Base-by-base conservation (phyloP, 1,139 yeast species). In the Lodderomyces beijingensis region DNA sequence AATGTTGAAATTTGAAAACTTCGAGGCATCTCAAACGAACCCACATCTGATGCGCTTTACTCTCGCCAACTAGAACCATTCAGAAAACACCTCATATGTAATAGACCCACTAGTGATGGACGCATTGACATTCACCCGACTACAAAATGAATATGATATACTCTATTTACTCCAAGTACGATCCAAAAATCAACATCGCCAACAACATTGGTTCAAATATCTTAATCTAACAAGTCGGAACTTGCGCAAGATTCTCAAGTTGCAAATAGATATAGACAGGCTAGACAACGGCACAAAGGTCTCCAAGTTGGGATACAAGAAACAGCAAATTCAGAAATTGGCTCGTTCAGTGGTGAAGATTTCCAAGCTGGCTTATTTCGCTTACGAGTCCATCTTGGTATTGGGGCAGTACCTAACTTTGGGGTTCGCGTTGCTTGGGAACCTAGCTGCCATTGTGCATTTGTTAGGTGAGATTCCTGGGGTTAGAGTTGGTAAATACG, bases 401-500 rank as follows among this genome's bases (percentile, higher is more conserved):
- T 66, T 83, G 38, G 95, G 91, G 0, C 95, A 88, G 50, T 88
- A 80, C 49, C 67, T 86, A 5, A 70, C 81, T 2, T 55, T 87
- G 10, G 96, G 95, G 1, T 67, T 88, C 41, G 75, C 84, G 0
- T 54, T 87, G 31, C 48, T 86, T 4, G 95, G 85, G 0, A 38
- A 62, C 15, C 44, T 77, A 27, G 70, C 86, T 2, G 65, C 68
- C 38, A 48, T 85, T 3, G 55, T 65, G 41, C 40, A 42, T 2
- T 31, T 66, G 26, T 52, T 71, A 26, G 46, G 49, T 5, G 46
- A 56, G 19, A 50, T 51, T 8, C 50, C 50, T 2, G 39, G 37
- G 12, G 42, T 35, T 18, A 28, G 31, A 15, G 20, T 28, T 8
- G 22, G 22, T 15, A 12, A 11, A 5, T 6, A 23, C 14, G 25